Base-by-base conservation (phyloP, 129 eudicot genomes). In the Escallonia herrerae region DNA sequence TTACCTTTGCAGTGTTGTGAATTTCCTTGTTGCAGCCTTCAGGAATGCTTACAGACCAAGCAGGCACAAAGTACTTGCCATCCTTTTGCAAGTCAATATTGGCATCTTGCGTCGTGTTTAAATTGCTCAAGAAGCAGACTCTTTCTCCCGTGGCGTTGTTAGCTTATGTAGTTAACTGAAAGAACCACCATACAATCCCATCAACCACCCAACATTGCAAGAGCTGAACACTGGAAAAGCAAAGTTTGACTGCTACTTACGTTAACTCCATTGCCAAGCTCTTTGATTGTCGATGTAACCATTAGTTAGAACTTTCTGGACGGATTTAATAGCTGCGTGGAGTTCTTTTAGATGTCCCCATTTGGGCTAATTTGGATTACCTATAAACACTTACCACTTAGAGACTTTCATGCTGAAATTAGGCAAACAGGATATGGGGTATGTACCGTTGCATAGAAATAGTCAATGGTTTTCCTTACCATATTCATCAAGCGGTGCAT, bases 401-500 rank as follows among this genome's bases (percentile, higher is more conserved):
- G 33, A 22, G 33, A 22, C 33, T 22, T 22, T 47, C 10, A 10
- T 47, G 10, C 51, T 47, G 5, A 33, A 37, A 3, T 15, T 1
- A 49, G 8, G 39, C 40, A 7, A 13, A 65, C 15, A 38, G 8
- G 10, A 47, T 6, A 22, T 22, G 33, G 33, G 33, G 33, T 22
- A 22, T 22, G 33, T 22, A 22, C 33, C 33, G 33, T 22, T 22
- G 39, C 22, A 43, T 14, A 15, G 56, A 53, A 58, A 59, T 2
- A 15, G 15, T 1, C 8, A 7, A 45, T 45, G 2, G 33, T 22
- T 22, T 54, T 22, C 15, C 2, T 45, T 82, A 87, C 96, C 96
- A n/a, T 62, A 89, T 80, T 89, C 94, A 78, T 85, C 75, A 13
- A 89, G 82, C 15, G 96, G 96, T 3, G 96, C 96, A 85, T 89